phyloP scores from a whole-genome alignment of 345 rosid genomes.

The Ceriops tagal region DNA sequence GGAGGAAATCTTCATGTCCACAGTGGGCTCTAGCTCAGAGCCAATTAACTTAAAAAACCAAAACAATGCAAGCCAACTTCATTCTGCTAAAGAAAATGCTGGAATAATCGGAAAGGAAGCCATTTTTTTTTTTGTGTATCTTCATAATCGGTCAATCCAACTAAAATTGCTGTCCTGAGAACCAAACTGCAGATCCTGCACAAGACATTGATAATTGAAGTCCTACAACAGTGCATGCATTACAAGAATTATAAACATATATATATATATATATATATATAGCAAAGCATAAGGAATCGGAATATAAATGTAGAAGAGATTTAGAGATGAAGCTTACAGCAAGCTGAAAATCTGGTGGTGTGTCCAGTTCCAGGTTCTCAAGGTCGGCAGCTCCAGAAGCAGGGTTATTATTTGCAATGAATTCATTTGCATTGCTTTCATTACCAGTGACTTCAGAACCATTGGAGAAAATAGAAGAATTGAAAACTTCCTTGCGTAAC shows the following conservation, averaged over 20 bases:
- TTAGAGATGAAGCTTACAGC: constrained; percentile 45
- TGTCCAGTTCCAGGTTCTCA: constrained; percentile 66
- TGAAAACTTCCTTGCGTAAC: constrained; percentile 45
- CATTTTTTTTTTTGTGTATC: constrained; percentile 6
- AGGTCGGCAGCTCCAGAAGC: constrained; percentile 51
- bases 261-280: too few species aligned
- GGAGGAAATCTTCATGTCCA: too few species aligned
- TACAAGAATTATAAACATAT: background rate
- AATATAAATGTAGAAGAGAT: background rate
- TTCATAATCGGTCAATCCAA: constrained; percentile 64
- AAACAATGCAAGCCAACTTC: constrained; percentile 1
- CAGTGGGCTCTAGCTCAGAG: background rate
- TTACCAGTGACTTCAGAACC: constrained; percentile 22
- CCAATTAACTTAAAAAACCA: too few species aligned
- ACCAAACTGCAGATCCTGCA: constrained; percentile 55
- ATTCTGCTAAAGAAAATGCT: constrained; percentile 15
- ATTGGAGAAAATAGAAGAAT: constrained; percentile 27
- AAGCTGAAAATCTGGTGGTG: constrained; percentile 63
- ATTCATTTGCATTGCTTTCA: constrained; percentile 11
- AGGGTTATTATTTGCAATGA: constrained; percentile 19
- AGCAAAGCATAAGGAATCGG: background rate
- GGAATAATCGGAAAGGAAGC: constrained; percentile 5
- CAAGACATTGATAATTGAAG: constrained; percentile 4
- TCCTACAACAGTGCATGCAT: background rate
- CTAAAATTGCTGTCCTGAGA: constrained; percentile 70